Evolutionary conservation across 352 stramenopile species (phyloP).

Genomic region (Phytophthora sojae): DNA sequence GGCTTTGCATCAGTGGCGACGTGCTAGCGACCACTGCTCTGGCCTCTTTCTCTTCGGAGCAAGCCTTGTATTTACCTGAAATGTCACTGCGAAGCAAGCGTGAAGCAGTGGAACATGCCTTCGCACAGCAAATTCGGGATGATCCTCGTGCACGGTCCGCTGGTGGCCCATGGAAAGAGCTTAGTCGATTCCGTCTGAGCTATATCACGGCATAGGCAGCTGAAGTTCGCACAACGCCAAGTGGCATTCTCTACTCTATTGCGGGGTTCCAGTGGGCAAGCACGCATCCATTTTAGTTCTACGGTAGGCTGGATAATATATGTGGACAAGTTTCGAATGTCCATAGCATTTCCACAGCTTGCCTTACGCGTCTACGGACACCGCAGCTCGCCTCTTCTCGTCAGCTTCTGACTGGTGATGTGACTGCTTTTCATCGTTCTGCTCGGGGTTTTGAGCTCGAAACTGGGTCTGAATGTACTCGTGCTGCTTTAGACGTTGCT

Average conservation of each 20-base stretch:
- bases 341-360: neutral
- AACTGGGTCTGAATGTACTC: slow-evolving; percentile 8
- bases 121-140: slow-evolving; percentile 18
- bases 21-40: slow-evolving; percentile 39
- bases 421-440: neutral
- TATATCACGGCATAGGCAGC: slow-evolving; percentile 27
- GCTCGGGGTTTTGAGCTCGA: neutral
- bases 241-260: too few relatives aligned
- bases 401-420: neutral
- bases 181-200: slow-evolving; percentile 41
- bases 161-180: slow-evolving; percentile 31
- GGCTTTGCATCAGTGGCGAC: slow-evolving; percentile 57
- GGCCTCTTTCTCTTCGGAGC: slow-evolving; percentile 39
- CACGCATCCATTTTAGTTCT: neutral
- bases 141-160: slow-evolving; percentile 12
- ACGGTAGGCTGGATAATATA: neutral
- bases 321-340: slow-evolving; percentile 1
- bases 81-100: slow-evolving; percentile 56
- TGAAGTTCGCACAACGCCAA: neutral
- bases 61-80: slow-evolving; percentile 42
- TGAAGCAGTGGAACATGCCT: slow-evolving; percentile 23
- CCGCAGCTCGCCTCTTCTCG: slow-evolving; percentile 9
- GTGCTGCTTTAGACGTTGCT: slow-evolving; percentile 20
- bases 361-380: slow-evolving; percentile 17
- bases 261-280: neutral